Evolutionary conservation across 2,329 filamentous ascomycete species (phyloP), one percentile per base, ranked within the genome.

Genomic region (Monosporascus sp.): DNA sequence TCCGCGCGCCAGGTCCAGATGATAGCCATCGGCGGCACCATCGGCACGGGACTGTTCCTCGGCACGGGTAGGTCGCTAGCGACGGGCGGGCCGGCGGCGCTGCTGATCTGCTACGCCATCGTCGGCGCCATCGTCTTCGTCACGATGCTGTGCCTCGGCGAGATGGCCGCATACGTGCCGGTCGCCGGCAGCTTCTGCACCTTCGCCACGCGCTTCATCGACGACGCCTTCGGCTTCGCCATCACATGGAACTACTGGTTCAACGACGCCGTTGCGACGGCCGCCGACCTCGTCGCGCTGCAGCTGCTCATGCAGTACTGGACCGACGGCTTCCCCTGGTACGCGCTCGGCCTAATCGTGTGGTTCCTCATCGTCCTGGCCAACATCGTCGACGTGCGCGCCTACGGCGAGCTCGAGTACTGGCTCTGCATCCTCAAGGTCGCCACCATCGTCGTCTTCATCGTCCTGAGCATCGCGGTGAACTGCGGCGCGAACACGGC

Each of bases 1-100:
- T 81, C 79, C 2, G 72, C 80, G 17, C 78, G 83, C n/a, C 84
- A 86, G 65, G 80, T 86, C 11, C 82, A 86, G 69, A 86, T 87
- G 82, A 84, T 87, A 56, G 84, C 84, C 44, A 80, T 83, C 48
- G 79, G 78, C 20, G 79, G 79, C 37, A 82, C 78, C 1, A 82
- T 83, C 47, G 80, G 80, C 8, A 85, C 82, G 0, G 83, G 83
- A 3, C 68, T 86, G 4, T 86, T 86, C 58, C 72, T 87, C 6
- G 82, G 83, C 31, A 84, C 81, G 1, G 83, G 83, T 9, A 81
- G 80, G 62, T 78, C 81, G 4, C 68, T 86, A 40, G 75, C 80
- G 1, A 83, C 75, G 0, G 83, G 80, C 31, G 83, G 83, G 0
- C 83, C 83, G 5, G 81, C 78, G 0, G 81, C 80, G 4, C 75